These are phyloP conservation scores for Fraxinus ornus DNA, from an alignment of 305 asterid species.

Conservation along the genomic window DNA sequence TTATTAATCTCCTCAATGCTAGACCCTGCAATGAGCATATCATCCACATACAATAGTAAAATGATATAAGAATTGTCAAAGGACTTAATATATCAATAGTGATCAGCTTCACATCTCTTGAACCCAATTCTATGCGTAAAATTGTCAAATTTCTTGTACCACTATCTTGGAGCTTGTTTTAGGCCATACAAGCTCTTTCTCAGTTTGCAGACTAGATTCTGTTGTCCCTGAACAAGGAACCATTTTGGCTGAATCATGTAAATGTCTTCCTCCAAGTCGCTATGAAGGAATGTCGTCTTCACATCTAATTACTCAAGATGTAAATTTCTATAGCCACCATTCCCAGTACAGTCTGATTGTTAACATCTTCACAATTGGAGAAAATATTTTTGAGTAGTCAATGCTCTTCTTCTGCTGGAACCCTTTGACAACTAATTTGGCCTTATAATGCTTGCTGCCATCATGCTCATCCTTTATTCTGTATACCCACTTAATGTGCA, in stretches of 20 bases:
- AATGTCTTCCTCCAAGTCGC: background rate
- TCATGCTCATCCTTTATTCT: background rate
- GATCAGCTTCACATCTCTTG: background rate
- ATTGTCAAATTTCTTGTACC: background rate
- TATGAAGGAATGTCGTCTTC: background rate
- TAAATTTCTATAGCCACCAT: background rate
- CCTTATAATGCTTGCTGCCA: slow-evolving; percentile 1
- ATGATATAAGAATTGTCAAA: background rate
- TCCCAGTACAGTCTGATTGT: background rate
- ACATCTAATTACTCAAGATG: background rate
- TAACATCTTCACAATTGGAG: background rate
- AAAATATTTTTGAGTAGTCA: background rate
- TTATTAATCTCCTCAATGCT: background rate
- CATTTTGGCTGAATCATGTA: background rate
- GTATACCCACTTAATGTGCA: slow-evolving; percentile 7
- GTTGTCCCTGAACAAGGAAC: background rate
- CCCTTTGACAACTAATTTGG: slow-evolving; percentile 1
- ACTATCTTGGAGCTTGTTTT: background rate
- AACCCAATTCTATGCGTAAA: background rate
- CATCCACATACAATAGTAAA: background rate
- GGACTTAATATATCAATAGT: background rate
- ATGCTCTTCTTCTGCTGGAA: background rate
- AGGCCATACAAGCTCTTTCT: background rate
- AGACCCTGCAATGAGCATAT: background rate
- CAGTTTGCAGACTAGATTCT: background rate